Base-by-base conservation (phyloP, 352 stramenopile species). In the Peronospora farinosa region DNA sequence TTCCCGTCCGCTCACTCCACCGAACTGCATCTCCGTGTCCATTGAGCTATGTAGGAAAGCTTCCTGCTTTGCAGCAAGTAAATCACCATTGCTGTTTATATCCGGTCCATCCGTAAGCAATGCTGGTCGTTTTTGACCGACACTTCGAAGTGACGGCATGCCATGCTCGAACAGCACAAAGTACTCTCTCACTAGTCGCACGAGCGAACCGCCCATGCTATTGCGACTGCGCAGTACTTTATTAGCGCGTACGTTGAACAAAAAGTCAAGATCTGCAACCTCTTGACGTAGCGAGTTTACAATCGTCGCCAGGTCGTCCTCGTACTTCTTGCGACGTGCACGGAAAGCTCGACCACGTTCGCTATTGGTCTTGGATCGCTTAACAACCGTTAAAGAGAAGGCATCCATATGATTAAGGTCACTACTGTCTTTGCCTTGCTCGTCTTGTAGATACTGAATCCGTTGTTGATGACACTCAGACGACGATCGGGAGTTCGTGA, bases 311-410 rank as follows among this genome's bases (percentile, higher is more conserved):
- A 87, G 69, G 0, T 67, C 40, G 30, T 54, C 48, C 39, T 85
- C 71, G 50, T 84, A 68, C 43, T 67, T 47, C 44, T 70, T 78
- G 35, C 67, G 68, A 30, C 74, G 75, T 3, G 68, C 71, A 28
- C 76, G 76, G 48, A 85, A 87, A 37, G 57, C 68, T 32, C 72
- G 74, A 16, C 71, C 73, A 23, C 76, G 76, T 45, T 85, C 76
- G 45, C 73, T 85, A 60, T 86, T 86, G n/a, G 57, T 78, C 51
- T 79, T 86, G 55, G 47, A 69, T 33, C 43, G 54, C 33, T 68
- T 64, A 16, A 41, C 49, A n/a, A 48, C 7, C 2, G 27, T 10
- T 6, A 2, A 7, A 0, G 37, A 23, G 17, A 41, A n/a, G 16
- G n/a, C 7, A 15, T 31, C 19, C 10, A 17, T 15, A 32, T 43